Conservation (phyloP, 139 green algal species). For the Closterium sp. region DNA sequence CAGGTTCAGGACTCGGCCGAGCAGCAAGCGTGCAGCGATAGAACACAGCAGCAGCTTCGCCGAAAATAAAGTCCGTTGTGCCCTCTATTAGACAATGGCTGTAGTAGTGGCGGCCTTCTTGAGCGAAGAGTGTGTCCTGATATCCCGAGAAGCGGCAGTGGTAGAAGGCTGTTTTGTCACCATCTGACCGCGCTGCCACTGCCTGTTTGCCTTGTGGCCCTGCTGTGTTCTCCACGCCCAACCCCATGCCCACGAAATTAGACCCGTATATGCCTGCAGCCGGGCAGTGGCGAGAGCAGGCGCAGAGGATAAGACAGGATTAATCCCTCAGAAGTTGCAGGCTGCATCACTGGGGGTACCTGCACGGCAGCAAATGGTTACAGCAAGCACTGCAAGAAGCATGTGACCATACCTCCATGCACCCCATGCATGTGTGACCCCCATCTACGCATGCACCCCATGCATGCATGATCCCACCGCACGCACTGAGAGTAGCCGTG, state of each 20-base stretch:
- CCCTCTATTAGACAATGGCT: background rate
- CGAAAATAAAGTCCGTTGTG: background rate
- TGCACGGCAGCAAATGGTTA: background rate
- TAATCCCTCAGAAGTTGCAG: too few species aligned
- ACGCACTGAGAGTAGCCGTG: background rate
- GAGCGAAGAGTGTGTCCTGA: slow-evolving; percentile 10
- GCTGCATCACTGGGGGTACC: background rate
- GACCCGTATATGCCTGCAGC: background rate
- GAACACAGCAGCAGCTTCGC: background rate
- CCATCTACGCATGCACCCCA: background rate
- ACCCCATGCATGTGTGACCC: background rate
- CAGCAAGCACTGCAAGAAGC: background rate
- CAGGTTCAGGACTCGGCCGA: background rate
- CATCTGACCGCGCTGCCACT: background rate
- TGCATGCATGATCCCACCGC: background rate
- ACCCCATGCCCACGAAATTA: background rate
- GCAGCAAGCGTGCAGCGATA: background rate
- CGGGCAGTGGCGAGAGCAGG: background rate
- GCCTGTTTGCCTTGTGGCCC: background rate
- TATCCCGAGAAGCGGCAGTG: background rate
- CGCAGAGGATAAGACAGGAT: too few species aligned
- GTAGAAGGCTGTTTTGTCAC: slow-evolving; percentile 6
- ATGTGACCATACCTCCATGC: background rate
- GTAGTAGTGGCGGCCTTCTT: background rate
- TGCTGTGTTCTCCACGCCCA: background rate